A percentile compares a stretch with the other conserved stretches of the same genome.
phyloP scores from a whole-genome alignment of 2,329 filamentous ascomycete genomes.

The Diplodia scrobiculata region DNA sequence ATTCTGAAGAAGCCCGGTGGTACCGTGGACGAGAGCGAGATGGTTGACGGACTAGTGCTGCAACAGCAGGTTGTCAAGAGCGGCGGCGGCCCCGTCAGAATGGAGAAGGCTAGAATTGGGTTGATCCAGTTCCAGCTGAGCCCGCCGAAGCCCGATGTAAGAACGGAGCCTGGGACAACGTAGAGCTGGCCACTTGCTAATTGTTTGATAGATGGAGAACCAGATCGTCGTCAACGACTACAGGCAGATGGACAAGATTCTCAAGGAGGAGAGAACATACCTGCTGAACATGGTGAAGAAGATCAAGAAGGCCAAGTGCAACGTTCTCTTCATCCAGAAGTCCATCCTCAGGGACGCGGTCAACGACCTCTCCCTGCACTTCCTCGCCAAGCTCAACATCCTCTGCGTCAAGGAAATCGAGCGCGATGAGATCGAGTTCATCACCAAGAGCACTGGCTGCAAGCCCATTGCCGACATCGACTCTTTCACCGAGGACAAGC shows the following conservation, averaged over 20 bases:
- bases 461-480: slow-evolving; percentile 98
- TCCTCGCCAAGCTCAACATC: slow-evolving; percentile 95
- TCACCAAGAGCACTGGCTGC: slow-evolving; percentile 98
- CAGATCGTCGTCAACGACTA: slow-evolving; percentile 99
- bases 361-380: slow-evolving; percentile 96
- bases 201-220: slow-evolving; percentile 78
- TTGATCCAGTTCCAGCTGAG: slow-evolving; percentile 98
- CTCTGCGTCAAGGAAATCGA: slow-evolving; percentile 97
- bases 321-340: slow-evolving; percentile 97
- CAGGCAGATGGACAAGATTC: slow-evolving; percentile 99
- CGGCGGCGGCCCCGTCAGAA: slow-evolving; percentile 82
- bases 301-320: slow-evolving; percentile 99
- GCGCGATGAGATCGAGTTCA: slow-evolving; percentile 97
- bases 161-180: slow-evolving; percentile 44
- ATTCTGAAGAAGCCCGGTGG: slow-evolving; percentile 97
- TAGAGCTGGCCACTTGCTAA: slow-evolving; percentile 12
- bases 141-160: slow-evolving; percentile 83
- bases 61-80: slow-evolving; percentile 93
- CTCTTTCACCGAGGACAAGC: slow-evolving; percentile 97
- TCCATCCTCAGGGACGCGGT: slow-evolving; percentile 96
- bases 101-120: slow-evolving; percentile 97
- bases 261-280: slow-evolving; percentile 98
- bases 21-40: slow-evolving; percentile 97
- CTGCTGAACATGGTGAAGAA: slow-evolving; percentile 99
- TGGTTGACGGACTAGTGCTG: slow-evolving; percentile 91